phyloP scores from a whole-genome alignment of 257 asterid species.

The Nicotiana undulata region DNA sequence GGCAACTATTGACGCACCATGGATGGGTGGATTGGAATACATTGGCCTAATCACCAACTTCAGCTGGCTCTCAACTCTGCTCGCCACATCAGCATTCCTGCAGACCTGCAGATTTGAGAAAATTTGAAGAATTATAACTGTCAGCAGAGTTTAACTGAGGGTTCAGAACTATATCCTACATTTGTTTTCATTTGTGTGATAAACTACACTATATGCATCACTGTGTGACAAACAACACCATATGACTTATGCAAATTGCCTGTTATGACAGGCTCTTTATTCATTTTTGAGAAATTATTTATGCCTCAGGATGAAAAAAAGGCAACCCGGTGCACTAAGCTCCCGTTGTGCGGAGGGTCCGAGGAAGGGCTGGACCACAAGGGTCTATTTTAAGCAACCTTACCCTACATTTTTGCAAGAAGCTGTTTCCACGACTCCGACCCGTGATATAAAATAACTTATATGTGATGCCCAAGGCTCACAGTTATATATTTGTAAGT shows the following conservation, averaged over 20 bases:
- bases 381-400: too few species aligned
- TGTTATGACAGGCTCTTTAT: not conserved
- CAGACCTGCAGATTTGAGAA: slow-evolving; percentile 53
- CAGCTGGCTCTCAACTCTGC: slow-evolving; percentile 97
- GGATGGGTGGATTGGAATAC: slow-evolving; percentile 97
- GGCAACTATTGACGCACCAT: slow-evolving; percentile 95
- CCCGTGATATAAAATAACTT: too few species aligned
- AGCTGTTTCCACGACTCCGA: too few species aligned
- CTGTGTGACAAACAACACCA: not conserved
- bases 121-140: not conserved
- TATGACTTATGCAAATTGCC: not conserved
- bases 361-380: too few species aligned
- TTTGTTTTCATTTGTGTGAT: not conserved
- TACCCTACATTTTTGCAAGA: too few species aligned
- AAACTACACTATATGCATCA: not conserved
- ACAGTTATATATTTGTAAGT: not conserved
- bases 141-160: not conserved
- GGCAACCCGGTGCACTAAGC: too few species aligned
- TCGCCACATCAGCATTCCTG: slow-evolving; percentile 68
- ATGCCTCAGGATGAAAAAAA: too few species aligned
- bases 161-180: too few species aligned
- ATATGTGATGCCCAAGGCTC: not conserved
- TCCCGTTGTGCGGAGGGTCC: too few species aligned
- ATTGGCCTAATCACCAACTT: slow-evolving; percentile 94
- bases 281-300: not conserved